A percentile compares a stretch with the other conserved stretches of the same genome.
Evolutionary conservation across 2,329 filamentous ascomycete species (phyloP).

Genomic region (Botrytis cinerea): DNA sequence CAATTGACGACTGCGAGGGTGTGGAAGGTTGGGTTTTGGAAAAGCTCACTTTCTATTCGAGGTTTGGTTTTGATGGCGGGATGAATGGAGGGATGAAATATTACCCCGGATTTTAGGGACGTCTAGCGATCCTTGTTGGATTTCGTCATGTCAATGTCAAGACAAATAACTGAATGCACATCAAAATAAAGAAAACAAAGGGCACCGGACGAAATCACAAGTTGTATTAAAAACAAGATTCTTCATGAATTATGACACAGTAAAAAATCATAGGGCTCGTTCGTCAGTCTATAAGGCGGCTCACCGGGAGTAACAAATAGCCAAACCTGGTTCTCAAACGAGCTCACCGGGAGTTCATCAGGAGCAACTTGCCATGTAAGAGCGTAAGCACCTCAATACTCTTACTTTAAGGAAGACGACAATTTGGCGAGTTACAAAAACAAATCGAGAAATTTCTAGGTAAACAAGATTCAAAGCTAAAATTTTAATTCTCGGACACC

Average conservation of each 20-base stretch:
- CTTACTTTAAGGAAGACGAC: too few relatives aligned
- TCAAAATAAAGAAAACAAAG: background rate
- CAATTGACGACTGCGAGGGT: background rate
- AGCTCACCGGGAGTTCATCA: background rate
- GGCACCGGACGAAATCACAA: background rate
- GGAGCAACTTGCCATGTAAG: background rate
- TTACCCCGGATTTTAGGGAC: background rate
- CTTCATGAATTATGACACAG: background rate
- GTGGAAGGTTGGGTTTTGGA: background rate
- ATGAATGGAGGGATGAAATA: slow-evolving; percentile 7
- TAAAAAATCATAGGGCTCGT: background rate
- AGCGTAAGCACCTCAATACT: background rate
- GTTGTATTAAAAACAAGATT: background rate
- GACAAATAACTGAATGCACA: background rate
- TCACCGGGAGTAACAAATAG: background rate
- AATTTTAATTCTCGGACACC: background rate
- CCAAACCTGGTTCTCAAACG: background rate
- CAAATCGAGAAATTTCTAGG: background rate
- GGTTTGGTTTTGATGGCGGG: background rate
- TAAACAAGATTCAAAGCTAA: background rate
- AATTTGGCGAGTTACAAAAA: background rate
- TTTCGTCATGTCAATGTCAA: background rate
- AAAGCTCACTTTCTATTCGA: background rate
- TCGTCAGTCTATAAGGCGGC: background rate
- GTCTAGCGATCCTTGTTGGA: background rate